phyloP scores from a whole-genome alignment of 768 basidiomycete species.

The Pisolithus marmoratus region DNA sequence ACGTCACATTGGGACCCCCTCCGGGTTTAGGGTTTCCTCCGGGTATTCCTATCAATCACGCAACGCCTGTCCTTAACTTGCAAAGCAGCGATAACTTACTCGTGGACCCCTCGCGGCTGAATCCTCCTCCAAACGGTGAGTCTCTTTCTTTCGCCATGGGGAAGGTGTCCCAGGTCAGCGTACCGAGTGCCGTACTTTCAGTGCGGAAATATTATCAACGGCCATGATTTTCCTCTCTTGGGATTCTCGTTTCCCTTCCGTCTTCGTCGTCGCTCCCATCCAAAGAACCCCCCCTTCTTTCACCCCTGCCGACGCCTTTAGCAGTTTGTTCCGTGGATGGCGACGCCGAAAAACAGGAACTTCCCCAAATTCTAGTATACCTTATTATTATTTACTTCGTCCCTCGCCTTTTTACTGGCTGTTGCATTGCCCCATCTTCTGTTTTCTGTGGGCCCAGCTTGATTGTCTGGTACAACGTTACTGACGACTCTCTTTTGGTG shows the following conservation, averaged over 20 bases:
- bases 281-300: conserved; percentile 3
- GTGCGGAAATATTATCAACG: conserved; percentile 78
- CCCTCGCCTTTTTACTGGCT: conserved; percentile 21
- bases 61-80: conserved; percentile 9
- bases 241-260: conserved; percentile 27
- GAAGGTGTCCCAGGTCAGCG: conserved; percentile 75
- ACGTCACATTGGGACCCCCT: conserved; percentile 51
- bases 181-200: conserved; percentile 89
- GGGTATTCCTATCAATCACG: conserved; percentile 22
- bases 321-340: conserved; percentile 20
- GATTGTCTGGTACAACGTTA: conserved; percentile 38
- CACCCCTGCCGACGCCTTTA: conserved; percentile 22
- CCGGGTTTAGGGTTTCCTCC: conserved; percentile 55
- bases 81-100: conserved; percentile 13
- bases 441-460: conserved; percentile 35
- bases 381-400: conserved; percentile 28
- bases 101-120: conserved; percentile 23
- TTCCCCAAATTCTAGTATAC: conserved; percentile 7
- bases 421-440: conserved; percentile 39
- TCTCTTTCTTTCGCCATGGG: conserved; percentile 53
- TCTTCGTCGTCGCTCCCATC: conserved; percentile 20
- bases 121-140: conserved; percentile 54
- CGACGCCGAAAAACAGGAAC: conserved; percentile 11
- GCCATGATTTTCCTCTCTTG: conserved; percentile 43
- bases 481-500: conserved; percentile 35